These are phyloP conservation scores for Cenchrus fungigraminus DNA, from an alignment of 176 grass and related monocot genomes.

Conservation along the genomic window DNA sequence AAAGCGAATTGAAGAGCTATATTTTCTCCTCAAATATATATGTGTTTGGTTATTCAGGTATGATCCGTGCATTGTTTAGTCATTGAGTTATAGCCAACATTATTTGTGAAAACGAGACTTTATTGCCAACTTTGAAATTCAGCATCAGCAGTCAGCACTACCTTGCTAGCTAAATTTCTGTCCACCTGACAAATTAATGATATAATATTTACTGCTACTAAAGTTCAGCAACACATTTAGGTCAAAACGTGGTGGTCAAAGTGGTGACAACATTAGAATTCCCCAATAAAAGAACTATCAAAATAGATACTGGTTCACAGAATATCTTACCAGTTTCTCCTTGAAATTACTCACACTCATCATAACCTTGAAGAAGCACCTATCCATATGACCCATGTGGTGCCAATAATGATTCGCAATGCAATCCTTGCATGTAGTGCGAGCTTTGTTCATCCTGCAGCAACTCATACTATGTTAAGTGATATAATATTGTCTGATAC, in stretches of 20 bases:
- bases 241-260: not conserved
- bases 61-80: not conserved
- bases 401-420: conserved; percentile 29
- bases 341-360: conserved; percentile 24
- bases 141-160: not conserved
- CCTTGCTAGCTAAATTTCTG: not conserved
- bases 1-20: not conserved
- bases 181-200: not conserved
- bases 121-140: not conserved
- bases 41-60: not conserved
- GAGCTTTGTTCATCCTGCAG: conserved; percentile 25
- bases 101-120: not conserved
- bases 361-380: conserved; percentile 47
- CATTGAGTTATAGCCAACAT: not conserved
- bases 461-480: not conserved
- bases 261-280: not conserved
- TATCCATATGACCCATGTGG: conserved; percentile 18
- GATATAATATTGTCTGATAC: not conserved
- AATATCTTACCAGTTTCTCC: conserved; percentile 37
- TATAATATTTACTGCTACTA: not conserved
- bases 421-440: conserved; percentile 7
- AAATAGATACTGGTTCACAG: not conserved
- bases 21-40: not conserved
- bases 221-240: not conserved
- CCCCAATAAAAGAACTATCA: not conserved